Base-by-base conservation (phyloP, 2,329 filamentous ascomycete genomes). In the Diaporthe ilicicola region DNA sequence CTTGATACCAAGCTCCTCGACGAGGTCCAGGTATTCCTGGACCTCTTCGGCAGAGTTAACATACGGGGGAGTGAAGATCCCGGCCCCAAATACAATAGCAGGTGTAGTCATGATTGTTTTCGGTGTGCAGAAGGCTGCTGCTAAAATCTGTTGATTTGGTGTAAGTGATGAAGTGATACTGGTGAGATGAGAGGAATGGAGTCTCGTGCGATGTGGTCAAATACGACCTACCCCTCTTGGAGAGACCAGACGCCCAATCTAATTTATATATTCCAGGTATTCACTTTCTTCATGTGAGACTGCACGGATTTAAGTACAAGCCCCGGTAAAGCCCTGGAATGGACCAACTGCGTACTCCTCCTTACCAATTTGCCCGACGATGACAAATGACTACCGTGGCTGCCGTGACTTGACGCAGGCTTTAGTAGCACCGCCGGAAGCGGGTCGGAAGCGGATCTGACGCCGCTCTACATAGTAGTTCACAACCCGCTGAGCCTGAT, bases 1-100 rank as follows among this genome's bases (percentile, higher is more conserved):
- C 12, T 70, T 65, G 53, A 76, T 69, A n/a, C 72, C 73, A 34
- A 70, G 13, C 17, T 55, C 65, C 17, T 34, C 39, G 12, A 71
- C 39, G 22, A 62, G 4, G 1, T 32, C 24, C 10, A 71, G 55
- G 3, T 48, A 13, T 17, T 46, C 42, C n/a, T 53, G 39, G 12
- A 53, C 22, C 13, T 71, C 48, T 17, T 69, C 32, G 10, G 29
- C 32, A 24, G 27, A 10, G 10, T 42, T 44, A 5, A 24, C 42
- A 7, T 13, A n/a, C 8, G 29, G 27, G 0, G 50, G 13, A 10
- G 13, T 69, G 6, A 71, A 50, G 42, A 4, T 15, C 2, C 48
- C 55, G 5, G 24, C 65, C 2, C 65, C 70, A n/a, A 71, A 71
- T 2, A 69, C 65, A n/a, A 69, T 56, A 6, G 42, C 7, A 13